A percentile compares a stretch with the other conserved stretches of the same genome.
phyloP scores from a whole-genome alignment of 805 yeast species.

The Zygosaccharomyces lentus region DNA sequence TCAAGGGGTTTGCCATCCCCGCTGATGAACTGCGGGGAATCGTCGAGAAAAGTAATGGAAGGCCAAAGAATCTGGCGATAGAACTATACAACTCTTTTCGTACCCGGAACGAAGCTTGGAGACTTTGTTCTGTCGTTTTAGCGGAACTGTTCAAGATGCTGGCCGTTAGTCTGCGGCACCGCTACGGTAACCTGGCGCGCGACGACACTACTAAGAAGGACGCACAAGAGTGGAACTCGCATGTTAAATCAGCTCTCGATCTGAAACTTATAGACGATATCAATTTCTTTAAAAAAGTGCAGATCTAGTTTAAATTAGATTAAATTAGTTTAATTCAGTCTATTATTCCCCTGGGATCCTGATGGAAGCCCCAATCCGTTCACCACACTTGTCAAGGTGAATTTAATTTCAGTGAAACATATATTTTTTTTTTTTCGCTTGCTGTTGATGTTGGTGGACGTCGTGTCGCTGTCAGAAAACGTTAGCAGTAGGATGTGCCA shows the following conservation, averaged over 20 bases:
- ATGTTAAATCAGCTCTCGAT: conserved; percentile 9
- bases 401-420: background rate
- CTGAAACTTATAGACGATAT: conserved; percentile 9
- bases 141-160: conserved; percentile 35
- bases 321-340: background rate
- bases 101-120: conserved; percentile 40
- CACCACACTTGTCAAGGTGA: background rate
- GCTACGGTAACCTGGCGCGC: conserved; percentile 1
- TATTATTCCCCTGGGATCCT: background rate
- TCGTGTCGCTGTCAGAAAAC: conserved; percentile 2
- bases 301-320: background rate
- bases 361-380: too few relatives aligned
- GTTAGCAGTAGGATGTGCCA: background rate
- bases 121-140: conserved; percentile 34
- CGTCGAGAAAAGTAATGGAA: conserved; percentile 38
- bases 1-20: conserved; percentile 46
- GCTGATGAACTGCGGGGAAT: conserved; percentile 39
- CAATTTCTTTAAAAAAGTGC: conserved; percentile 9
- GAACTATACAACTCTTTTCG: conserved; percentile 42
- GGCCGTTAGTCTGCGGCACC: conserved; percentile 4
- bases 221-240: conserved; percentile 5
- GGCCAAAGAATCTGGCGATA: conserved; percentile 37
- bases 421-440: conserved; percentile 5
- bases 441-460: conserved; percentile 10
- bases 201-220: conserved; percentile 2